phyloP scores from a whole-genome alignment of 1,284 basidiomycete species.

The Ustilago esculenta region DNA sequence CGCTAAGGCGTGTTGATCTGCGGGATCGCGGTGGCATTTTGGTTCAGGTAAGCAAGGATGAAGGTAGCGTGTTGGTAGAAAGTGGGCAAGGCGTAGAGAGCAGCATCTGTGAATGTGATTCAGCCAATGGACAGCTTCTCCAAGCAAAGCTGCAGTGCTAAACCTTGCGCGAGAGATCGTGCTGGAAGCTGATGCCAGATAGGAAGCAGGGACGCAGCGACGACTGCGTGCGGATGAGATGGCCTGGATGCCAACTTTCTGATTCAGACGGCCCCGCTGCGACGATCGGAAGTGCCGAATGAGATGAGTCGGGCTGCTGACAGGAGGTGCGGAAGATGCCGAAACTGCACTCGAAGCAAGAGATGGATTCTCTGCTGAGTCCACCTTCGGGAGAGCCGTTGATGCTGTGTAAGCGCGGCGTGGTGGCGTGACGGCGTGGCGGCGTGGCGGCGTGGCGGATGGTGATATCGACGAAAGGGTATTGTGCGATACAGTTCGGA shows the following conservation, averaged over 20 bases:
- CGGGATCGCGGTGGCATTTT: constrained; percentile 31
- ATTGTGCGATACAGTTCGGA: constrained; percentile 2
- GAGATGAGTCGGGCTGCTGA: too few relatives aligned
- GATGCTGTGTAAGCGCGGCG: neutral
- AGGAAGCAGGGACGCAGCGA: too few relatives aligned
- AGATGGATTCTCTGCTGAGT: constrained; percentile 1
- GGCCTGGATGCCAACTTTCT: too few relatives aligned
- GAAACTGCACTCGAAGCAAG: neutral
- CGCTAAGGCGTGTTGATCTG: constrained; percentile 41
- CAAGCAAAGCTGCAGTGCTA: too few relatives aligned
- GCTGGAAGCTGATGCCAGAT: too few relatives aligned
- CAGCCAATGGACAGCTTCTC: neutral
- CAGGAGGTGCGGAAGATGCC: too few relatives aligned
- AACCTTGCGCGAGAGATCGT: too few relatives aligned
- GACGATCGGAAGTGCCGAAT: neutral
- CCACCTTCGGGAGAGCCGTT: constrained; percentile 10
- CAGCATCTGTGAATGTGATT: constrained; percentile 22
- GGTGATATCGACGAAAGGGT: constrained; percentile 5
- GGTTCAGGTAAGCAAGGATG: constrained; percentile 9
- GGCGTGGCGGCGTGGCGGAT: neutral
- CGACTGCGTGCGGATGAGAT: too few relatives aligned
- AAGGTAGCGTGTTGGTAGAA: constrained; percentile 7
- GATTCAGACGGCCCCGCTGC: neutral
- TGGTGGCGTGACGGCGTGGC: too few relatives aligned
- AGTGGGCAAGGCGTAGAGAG: constrained; percentile 5